These are phyloP conservation scores for Leavenworthia alabamica DNA, from an alignment of 345 rosid genomes.

Conservation along the genomic window DNA sequence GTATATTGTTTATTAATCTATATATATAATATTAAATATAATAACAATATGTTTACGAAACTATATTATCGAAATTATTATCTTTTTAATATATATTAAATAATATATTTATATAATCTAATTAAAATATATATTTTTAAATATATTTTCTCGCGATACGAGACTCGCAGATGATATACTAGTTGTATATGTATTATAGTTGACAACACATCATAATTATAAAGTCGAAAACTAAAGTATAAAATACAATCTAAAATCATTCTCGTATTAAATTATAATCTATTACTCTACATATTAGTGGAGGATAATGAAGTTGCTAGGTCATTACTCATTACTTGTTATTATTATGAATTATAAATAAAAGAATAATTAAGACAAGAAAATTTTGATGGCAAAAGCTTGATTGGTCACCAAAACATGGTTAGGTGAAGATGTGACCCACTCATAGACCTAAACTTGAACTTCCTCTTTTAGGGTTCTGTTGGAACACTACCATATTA, in stretches of 20 bases:
- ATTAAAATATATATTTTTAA: too few species aligned
- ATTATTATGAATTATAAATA: not conserved
- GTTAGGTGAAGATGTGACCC: conserved; percentile 9
- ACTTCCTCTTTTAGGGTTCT: not conserved
- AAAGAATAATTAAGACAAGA: not conserved
- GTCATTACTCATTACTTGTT: not conserved
- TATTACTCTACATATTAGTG: not conserved
- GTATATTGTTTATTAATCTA: too few species aligned
- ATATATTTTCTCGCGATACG: too few species aligned
- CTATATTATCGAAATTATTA: too few species aligned
- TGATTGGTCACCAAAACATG: conserved; percentile 6
- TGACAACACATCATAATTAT: not conserved
- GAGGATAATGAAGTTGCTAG: conserved; percentile 1
- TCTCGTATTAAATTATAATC: not conserved
- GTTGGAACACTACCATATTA: not conserved
- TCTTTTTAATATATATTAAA: too few species aligned
- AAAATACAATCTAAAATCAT: not conserved
- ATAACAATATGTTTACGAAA: too few species aligned
- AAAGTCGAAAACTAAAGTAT: not conserved
- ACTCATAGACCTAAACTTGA: not conserved
- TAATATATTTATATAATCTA: too few species aligned
- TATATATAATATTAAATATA: too few species aligned
- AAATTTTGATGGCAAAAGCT: conserved; percentile 13
- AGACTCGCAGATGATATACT: too few species aligned
- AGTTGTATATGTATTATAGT: too few species aligned